A percentile compares a stretch with the other conserved stretches of the same genome.
phyloP scores from a whole-genome alignment of 2,329 filamentous ascomycete species.

The Penicillium sp. region DNA sequence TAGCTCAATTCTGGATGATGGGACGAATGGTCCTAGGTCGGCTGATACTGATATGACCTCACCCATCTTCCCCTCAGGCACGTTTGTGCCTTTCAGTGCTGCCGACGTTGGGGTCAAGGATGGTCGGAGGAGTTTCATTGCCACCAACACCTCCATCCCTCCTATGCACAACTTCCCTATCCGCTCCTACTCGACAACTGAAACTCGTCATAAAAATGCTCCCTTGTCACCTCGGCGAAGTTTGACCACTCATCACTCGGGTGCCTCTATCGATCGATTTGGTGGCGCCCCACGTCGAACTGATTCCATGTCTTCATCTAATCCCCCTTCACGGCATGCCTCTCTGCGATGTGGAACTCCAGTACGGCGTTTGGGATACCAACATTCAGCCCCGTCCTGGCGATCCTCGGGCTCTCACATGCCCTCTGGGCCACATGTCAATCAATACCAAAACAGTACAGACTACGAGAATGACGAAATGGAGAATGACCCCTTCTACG shows the following conservation, averaged over 20 bases:
- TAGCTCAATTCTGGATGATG: constrained; percentile 40
- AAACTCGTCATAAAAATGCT: constrained; percentile 24
- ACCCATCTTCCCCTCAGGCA: constrained; percentile 33
- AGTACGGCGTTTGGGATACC: constrained; percentile 3
- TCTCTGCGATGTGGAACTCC: constrained; percentile 18
- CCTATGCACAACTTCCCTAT: constrained; percentile 27
- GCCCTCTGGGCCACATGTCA: constrained; percentile 22
- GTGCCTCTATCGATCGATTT: constrained; percentile 25
- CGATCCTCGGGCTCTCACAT: constrained; percentile 15
- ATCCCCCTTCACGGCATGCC: constrained; percentile 19
- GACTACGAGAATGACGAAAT: constrained; percentile 20
- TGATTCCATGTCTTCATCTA: constrained; percentile 29
- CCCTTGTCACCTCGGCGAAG: constrained; percentile 34
- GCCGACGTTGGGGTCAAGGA: constrained; percentile 37
- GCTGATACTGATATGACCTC: constrained; percentile 31
- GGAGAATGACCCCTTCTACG: constrained; percentile 31
- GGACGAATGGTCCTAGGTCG: constrained; percentile 26
- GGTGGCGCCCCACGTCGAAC: constrained; percentile 30
- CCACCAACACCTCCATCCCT: constrained; percentile 25
- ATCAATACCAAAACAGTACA: constrained; percentile 26
- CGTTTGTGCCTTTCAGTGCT: constrained; percentile 37
- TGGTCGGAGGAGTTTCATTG: constrained; percentile 30
- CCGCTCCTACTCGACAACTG: constrained; percentile 26
- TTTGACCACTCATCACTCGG: constrained; percentile 30
- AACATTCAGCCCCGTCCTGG: constrained; percentile 5